These are phyloP conservation scores for Euphorbia pulcherrima DNA, from an alignment of 345 rosid genomes.

Conservation along the genomic window DNA sequence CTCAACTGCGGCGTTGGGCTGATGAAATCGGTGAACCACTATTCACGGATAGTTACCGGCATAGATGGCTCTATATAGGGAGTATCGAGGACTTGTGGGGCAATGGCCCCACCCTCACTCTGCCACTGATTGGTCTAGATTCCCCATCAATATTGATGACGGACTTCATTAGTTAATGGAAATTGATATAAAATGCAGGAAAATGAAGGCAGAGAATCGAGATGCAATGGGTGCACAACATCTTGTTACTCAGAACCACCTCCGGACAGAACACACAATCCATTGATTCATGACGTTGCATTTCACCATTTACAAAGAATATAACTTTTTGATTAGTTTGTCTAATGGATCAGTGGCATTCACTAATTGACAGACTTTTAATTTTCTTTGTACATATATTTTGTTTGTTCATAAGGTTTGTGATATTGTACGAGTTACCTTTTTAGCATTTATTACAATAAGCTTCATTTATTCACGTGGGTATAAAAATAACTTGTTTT, in stretches of 20 bases:
- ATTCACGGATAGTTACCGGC: no score
- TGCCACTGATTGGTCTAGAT: not conserved
- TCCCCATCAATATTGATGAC: not conserved
- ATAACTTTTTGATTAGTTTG: slow-evolving; percentile 45
- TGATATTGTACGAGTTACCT: not conserved
- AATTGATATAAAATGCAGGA: slow-evolving; percentile 19
- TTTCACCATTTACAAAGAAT: slow-evolving; percentile 53
- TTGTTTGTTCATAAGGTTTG: not conserved
- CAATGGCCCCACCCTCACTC: no score
- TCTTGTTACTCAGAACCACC: slow-evolving; percentile 64
- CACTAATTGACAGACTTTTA: not conserved
- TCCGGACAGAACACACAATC: slow-evolving; percentile 68
- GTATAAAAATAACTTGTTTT: no score
- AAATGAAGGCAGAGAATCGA: slow-evolving; percentile 33
- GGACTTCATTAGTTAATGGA: not conserved
- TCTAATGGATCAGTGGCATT: slow-evolving; percentile 27
- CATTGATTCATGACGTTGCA: slow-evolving; percentile 61
- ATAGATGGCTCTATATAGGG: no score
- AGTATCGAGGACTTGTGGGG: no score
- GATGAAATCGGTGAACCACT: no score
- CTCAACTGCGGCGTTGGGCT: no score
- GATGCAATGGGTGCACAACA: slow-evolving; percentile 39
- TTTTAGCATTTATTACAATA: not conserved
- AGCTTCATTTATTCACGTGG: not conserved
- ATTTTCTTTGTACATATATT: slow-evolving; percentile 10